Conservation (phyloP, 2,329 filamentous ascomycete species). For the Tolypocladium paradoxum region DNA sequence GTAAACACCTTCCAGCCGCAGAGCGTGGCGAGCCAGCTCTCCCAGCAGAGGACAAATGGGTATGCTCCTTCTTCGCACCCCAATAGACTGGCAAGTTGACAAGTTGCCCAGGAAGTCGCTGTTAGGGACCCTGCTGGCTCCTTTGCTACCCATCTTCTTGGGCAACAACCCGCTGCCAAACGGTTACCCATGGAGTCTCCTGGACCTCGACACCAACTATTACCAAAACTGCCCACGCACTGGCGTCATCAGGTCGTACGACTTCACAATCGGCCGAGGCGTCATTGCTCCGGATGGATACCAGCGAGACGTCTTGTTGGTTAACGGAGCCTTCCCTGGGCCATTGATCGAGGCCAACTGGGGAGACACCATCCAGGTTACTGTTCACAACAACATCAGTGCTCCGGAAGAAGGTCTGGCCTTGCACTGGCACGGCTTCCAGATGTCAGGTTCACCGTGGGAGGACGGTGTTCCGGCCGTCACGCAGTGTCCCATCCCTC, state of each 20-base stretch:
- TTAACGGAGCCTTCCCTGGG: conserved; percentile 57
- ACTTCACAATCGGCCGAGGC: conserved; percentile 40
- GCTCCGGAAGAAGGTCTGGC: conserved; percentile 33
- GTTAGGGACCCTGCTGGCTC: conserved; percentile 27
- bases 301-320: conserved; percentile 39
- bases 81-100: background rate
- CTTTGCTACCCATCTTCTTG: conserved; percentile 30
- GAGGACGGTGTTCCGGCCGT: conserved; percentile 42
- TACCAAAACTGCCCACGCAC: conserved; percentile 38
- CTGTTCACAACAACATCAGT: conserved; percentile 58
- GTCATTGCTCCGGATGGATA: conserved; percentile 47
- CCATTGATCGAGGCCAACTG: conserved; percentile 55
- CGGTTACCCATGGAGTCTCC: conserved; percentile 41
- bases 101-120: conserved; percentile 21
- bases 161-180: conserved; percentile 36
- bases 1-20: background rate
- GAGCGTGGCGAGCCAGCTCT: conserved; percentile 9
- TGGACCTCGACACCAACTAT: conserved; percentile 36
- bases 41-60: conserved; percentile 28
- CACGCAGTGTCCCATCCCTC: conserved; percentile 56
- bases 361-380: conserved; percentile 53
- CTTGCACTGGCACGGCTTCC: conserved; percentile 46
- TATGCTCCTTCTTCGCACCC: conserved; percentile 8
- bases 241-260: conserved; percentile 43
- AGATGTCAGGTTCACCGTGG: conserved; percentile 37